phyloP scores from a whole-genome alignment of 1,284 basidiomycete genomes.

The Rhodotorula mucilaginosa region DNA sequence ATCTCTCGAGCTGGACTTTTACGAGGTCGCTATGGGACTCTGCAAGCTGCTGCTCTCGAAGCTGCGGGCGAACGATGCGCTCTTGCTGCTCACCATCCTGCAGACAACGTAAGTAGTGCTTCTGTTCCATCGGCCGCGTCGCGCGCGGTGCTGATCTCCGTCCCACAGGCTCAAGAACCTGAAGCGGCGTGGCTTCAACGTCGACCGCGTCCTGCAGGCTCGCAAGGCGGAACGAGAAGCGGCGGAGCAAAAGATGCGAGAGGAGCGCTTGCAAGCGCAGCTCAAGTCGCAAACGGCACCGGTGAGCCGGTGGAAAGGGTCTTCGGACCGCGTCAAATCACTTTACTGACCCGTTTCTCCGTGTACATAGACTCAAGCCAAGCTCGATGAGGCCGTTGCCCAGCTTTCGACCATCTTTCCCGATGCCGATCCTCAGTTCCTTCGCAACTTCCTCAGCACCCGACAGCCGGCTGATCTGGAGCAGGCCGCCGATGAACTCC shows the following conservation, averaged over 20 bases:
- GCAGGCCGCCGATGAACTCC: slow-evolving; percentile 46
- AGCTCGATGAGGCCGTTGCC: slow-evolving; percentile 16
- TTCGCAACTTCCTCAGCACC: slow-evolving; percentile 43
- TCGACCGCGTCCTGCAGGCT: slow-evolving; percentile 85
- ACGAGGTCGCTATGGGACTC: slow-evolving; percentile 67
- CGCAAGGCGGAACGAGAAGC: slow-evolving; percentile 71
- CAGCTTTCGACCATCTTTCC: slow-evolving; percentile 48
- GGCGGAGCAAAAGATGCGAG: slow-evolving; percentile 50
- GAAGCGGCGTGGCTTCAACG: slow-evolving; percentile 76
- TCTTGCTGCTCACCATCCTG: slow-evolving; percentile 88
- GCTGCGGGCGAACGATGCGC: slow-evolving; percentile 73
- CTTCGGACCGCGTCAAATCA: too few relatives aligned
- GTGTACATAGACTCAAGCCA: not conserved
- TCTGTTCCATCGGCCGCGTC: not conserved
- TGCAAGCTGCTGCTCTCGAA: slow-evolving; percentile 72
- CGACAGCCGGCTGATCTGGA: slow-evolving; percentile 45
- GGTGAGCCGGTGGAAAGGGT: not conserved
- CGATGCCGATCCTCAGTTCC: slow-evolving; percentile 46
- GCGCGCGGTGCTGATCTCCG: not conserved
- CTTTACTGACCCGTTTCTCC: not conserved
- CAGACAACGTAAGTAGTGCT: slow-evolving; percentile 62
- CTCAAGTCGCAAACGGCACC: slow-evolving; percentile 14
- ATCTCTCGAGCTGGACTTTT: slow-evolving; percentile 60
- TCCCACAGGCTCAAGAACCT: slow-evolving; percentile 61
- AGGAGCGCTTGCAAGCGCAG: slow-evolving; percentile 44